Conservation (phyloP, 106 monocot species). For the Posidonia australis region DNA sequence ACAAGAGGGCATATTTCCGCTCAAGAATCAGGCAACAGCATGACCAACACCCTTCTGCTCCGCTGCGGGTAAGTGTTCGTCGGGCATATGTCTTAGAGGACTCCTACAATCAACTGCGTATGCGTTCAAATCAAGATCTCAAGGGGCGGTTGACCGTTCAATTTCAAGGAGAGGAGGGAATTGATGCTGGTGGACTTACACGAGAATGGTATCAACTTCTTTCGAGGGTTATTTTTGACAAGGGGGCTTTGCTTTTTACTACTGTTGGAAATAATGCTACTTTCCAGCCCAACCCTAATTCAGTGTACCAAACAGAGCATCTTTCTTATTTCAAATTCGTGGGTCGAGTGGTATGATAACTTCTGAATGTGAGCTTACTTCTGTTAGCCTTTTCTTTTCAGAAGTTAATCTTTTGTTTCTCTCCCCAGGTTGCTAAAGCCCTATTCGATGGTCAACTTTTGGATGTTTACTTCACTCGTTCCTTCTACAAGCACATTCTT, state of each 20-base stretch:
- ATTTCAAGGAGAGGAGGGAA: slow-evolving; percentile 99
- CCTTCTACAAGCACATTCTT: slow-evolving; percentile 98
- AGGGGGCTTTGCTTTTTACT: slow-evolving; percentile 91
- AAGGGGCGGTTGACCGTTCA: slow-evolving; percentile 90
- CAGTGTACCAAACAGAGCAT: slow-evolving; percentile 96
- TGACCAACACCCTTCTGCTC: slow-evolving; percentile 87
- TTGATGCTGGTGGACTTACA: slow-evolving; percentile 98
- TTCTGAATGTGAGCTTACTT: background rate
- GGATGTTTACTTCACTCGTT: slow-evolving; percentile 97
- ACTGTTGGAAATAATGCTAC: slow-evolving; percentile 95
- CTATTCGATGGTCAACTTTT: slow-evolving; percentile 93
- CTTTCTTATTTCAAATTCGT: slow-evolving; percentile 98
- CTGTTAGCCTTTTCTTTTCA: slow-evolving; percentile 1
- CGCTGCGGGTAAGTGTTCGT: slow-evolving; percentile 82
- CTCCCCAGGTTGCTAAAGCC: slow-evolving; percentile 80
- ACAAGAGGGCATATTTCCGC: slow-evolving; percentile 83
- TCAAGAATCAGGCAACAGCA: slow-evolving; percentile 97
- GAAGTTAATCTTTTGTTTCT: background rate
- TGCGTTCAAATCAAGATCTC: slow-evolving; percentile 83
- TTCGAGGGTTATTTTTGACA: slow-evolving; percentile 95
- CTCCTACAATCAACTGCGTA: slow-evolving; percentile 88
- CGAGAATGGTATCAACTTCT: slow-evolving; percentile 93
- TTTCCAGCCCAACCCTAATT: slow-evolving; percentile 97
- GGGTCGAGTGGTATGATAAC: slow-evolving; percentile 78
- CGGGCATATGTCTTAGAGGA: slow-evolving; percentile 94